Evolutionary conservation across 1,284 basidiomycete species (phyloP).

Genomic region (Cutaneotrichosporon cutaneum): DNA sequence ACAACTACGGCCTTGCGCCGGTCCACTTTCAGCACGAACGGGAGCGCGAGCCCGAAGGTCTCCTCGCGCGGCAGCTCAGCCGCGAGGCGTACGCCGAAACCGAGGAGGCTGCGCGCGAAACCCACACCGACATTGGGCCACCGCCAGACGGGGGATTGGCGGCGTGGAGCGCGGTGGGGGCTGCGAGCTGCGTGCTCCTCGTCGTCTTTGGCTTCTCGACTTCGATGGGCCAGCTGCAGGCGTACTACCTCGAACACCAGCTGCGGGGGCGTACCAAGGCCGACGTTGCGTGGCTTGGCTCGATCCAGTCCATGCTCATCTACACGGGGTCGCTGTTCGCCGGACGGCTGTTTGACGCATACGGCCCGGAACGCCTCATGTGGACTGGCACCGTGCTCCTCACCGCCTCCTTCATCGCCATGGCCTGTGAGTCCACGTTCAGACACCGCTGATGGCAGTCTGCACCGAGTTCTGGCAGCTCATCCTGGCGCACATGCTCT

Average conservation of each 20-base stretch:
- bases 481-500: slow-evolving; percentile 43
- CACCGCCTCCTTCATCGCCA: slow-evolving; percentile 36
- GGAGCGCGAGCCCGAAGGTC: not conserved
- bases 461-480: slow-evolving; percentile 49
- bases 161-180: slow-evolving; percentile 46
- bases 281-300: slow-evolving; percentile 47
- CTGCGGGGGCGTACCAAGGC: slow-evolving; percentile 37
- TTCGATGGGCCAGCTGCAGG: slow-evolving; percentile 44
- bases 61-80: slow-evolving; percentile 1
- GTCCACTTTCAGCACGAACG: not conserved
- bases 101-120: not conserved
- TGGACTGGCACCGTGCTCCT: slow-evolving; percentile 35
- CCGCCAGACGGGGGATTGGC: slow-evolving; percentile 49
- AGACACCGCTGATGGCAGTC: slow-evolving; percentile 25
- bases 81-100: slow-evolving; percentile 2
- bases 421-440: slow-evolving; percentile 37
- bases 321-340: slow-evolving; percentile 39
- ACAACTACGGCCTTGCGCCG: slow-evolving; percentile 1
- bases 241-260: slow-evolving; percentile 45
- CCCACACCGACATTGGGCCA: slow-evolving; percentile 27
- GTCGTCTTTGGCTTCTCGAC: slow-evolving; percentile 49
- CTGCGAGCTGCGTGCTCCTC: slow-evolving; percentile 41
- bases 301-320: slow-evolving; percentile 37
- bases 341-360: slow-evolving; percentile 47
- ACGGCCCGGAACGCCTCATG: slow-evolving; percentile 36